Percentiles rank a stretch among this genome's conserved stretches.
phyloP scores from a whole-genome alignment of 495 filamentous ascomycete genomes.

The Hapsidospora chrysogenum region DNA sequence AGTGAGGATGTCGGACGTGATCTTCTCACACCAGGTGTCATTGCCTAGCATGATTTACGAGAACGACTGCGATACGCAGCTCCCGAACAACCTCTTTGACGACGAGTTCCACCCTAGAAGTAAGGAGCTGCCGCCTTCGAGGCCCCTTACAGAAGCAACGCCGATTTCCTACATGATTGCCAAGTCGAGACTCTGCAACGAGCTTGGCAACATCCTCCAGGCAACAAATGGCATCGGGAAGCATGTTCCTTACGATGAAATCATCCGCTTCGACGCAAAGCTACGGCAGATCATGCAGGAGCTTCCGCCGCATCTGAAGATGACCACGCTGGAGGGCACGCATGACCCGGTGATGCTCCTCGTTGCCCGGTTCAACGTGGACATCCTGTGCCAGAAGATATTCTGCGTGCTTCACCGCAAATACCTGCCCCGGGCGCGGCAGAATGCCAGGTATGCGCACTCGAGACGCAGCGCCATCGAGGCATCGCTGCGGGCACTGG shows the following conservation, averaged over 20 bases:
- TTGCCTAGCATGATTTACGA: constrained; percentile 78
- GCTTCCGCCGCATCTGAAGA: constrained; percentile 51
- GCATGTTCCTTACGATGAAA: constrained; percentile 55
- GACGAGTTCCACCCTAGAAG: constrained; percentile 78
- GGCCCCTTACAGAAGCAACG: constrained; percentile 63
- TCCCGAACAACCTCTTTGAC: constrained; percentile 85
- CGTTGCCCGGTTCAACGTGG: constrained; percentile 65
- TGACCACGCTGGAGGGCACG: constrained; percentile 54
- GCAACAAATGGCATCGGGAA: constrained; percentile 31
- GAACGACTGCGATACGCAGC: constrained; percentile 66
- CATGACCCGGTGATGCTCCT: constrained; percentile 62
- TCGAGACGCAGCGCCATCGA: constrained; percentile 71
- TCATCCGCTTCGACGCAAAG: constrained; percentile 55
- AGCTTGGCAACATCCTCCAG: constrained; percentile 35
- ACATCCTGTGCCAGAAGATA: constrained; percentile 69
- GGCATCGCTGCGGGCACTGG: constrained; percentile 58
- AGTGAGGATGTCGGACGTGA: constrained; percentile 61
- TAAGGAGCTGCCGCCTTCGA: constrained; percentile 56
- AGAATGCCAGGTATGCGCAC: constrained; percentile 60
- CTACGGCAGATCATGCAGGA: constrained; percentile 50
- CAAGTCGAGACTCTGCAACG: constrained; percentile 49
- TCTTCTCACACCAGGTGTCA: constrained; percentile 80
- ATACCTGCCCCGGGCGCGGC: constrained; percentile 52
- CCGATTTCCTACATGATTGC: constrained; percentile 78
- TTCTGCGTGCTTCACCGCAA: constrained; percentile 72